Base-by-base conservation (phyloP, 176 grass and related monocot genomes). In the Tuctoria greenei region DNA sequence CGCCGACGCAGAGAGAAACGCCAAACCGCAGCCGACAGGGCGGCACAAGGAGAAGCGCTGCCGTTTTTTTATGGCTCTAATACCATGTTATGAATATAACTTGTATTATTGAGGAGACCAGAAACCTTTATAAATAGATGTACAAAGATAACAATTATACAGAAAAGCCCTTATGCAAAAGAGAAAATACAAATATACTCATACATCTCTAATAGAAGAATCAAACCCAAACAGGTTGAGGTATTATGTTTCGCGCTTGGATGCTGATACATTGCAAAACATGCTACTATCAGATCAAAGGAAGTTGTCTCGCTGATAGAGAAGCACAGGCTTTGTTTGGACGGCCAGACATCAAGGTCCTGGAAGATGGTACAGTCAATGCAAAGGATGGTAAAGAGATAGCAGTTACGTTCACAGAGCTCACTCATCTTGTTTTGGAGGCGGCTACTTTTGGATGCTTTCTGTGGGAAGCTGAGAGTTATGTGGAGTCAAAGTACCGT, bases 261-360 rank as follows among this genome's bases (percentile, higher is more conserved):
- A 99, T 79, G 73, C 89, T 7, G 82, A 90, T 57, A 90, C 91
- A 21, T 78, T 99, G 79, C 95, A 92, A 39, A 79, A 43, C 95
- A 95, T 17, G 95, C 91, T 26, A 98, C 95, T 10, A 94, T 98
- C 64, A 89, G 95, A 66, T 98, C 95, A 1, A 94, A 94, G 61
- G 95, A 95, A 62, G 74, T 89, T 1, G 85, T 98, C 52, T 87
- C 84, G 20, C 61, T 98, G 67, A 98, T 98, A 16, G 95, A 98
- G 78, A 95, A 98, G 69, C 95, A 9, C 95, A 95, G 45, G 89
- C 91, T 5, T 79, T 98, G 52, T 98, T 95, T 92, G 95, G 95
- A 25, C 70, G 89, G 16, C 95, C 95, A 18, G 95, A 98, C 76
- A 95, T 98, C 45, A 91, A 86, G 31, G 69, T 98, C 10, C 41